Conservation (phyloP, 208 protist species). For the Leishmania braziliensis region DNA sequence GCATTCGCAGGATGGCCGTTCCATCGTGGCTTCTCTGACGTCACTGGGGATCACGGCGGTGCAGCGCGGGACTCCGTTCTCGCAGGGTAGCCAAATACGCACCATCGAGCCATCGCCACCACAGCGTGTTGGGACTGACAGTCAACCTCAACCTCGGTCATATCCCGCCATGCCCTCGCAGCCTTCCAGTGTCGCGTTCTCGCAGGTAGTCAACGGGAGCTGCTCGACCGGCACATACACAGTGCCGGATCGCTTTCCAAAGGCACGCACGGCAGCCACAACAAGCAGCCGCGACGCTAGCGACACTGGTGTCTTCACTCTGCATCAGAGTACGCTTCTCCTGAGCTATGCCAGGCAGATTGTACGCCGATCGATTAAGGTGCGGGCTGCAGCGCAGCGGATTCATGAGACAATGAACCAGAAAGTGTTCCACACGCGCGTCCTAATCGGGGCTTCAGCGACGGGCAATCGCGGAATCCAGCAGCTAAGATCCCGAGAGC, state of each 20-base stretch:
- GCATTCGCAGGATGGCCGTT: neutral
- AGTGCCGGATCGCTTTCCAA: neutral
- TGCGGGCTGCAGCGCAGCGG: slow-evolving; percentile 16
- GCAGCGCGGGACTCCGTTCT: neutral
- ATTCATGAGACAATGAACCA: slow-evolving; percentile 25
- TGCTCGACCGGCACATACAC: neutral
- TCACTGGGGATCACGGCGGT: neutral
- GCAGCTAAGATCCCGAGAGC: slow-evolving; percentile 25
- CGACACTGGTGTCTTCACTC: slow-evolving; percentile 18
- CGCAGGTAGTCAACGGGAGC: neutral
- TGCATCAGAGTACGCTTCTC: slow-evolving; percentile 30
- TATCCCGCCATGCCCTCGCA: neutral
- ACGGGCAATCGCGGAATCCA: neutral
- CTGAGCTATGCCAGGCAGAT: slow-evolving; percentile 27
- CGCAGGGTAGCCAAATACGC: neutral
- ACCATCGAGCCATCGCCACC: neutral
- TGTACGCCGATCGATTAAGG: slow-evolving; percentile 7
- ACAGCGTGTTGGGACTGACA: neutral
- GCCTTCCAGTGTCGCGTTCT: neutral
- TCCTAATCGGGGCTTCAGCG: slow-evolving; percentile 19
- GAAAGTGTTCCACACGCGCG: slow-evolving; percentile 11
- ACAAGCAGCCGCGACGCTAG: neutral
- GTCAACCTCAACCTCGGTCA: neutral
- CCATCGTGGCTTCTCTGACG: neutral
- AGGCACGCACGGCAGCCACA: neutral